Percentiles rank a stretch among this genome's conserved stretches.
Evolutionary conservation across 1,139 yeast genomes (phyloP).

Genomic region (Lodderomyces theae): DNA sequence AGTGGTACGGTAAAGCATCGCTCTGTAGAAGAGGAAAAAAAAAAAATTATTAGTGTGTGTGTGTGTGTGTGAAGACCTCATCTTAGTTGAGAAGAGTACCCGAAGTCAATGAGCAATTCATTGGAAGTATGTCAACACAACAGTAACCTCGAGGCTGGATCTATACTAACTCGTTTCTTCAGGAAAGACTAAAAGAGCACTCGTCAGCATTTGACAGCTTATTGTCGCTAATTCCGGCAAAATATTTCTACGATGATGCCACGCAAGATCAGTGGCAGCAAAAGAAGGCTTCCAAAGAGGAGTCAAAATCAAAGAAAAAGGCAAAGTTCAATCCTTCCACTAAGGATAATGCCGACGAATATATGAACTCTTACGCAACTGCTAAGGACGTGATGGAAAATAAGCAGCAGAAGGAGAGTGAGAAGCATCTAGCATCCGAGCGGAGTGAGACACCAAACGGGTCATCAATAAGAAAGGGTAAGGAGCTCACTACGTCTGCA

Average conservation of each 20-base stretch:
- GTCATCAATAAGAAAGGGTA: no score
- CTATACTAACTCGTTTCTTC: constrained; percentile 8
- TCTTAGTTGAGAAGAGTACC: no score
- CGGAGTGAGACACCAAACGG: background rate
- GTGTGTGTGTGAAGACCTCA: no score
- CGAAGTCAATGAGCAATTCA: constrained; percentile 11
- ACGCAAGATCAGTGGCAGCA: constrained; percentile 88
- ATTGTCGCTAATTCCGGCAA: constrained; percentile 88
- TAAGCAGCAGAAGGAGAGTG: constrained; percentile 20
- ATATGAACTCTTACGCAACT: constrained; percentile 40
- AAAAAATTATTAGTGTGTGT: no score
- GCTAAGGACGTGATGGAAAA: constrained; percentile 68
- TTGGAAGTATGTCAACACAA: constrained; percentile 51
- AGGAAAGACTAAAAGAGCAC: constrained; percentile 81
- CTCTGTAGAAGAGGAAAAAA: background rate
- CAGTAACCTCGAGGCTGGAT: no score
- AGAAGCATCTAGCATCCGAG: background rate
- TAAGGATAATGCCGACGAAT: constrained; percentile 44
- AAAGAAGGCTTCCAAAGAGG: constrained; percentile 71
- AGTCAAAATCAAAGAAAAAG: constrained; percentile 57
- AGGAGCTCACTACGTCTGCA: no score
- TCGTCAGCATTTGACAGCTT: constrained; percentile 89
- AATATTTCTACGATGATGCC: constrained; percentile 80
- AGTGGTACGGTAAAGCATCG: no score
- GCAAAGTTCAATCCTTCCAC: constrained; percentile 74